phyloP scores from a whole-genome alignment of 192 early-diverging fungal species.

The Linderina pennispora region DNA sequence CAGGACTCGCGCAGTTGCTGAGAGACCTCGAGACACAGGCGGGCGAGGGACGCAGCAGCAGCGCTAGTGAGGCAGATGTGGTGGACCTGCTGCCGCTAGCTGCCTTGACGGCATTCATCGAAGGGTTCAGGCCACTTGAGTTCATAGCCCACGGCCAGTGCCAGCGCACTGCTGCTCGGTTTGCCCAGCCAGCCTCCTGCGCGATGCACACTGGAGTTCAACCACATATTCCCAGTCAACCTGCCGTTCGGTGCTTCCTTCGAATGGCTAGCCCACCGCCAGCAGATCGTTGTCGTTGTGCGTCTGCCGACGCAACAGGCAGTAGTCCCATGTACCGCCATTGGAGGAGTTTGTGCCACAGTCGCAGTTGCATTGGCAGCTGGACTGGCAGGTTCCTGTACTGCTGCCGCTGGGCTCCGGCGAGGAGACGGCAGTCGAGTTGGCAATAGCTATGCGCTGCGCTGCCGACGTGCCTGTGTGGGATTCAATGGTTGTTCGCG shows the following conservation, averaged over 20 bases:
- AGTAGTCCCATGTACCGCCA: slow-evolving; percentile 5
- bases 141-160: slow-evolving; percentile 15
- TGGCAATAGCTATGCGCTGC: slow-evolving; percentile 11
- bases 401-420: slow-evolving; percentile 37
- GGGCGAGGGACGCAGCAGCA: no score
- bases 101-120: slow-evolving; percentile 10
- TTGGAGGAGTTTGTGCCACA: slow-evolving; percentile 1
- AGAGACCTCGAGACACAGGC: no score
- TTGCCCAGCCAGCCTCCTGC: background rate
- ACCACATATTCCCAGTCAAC: slow-evolving; percentile 35
- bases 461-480: slow-evolving; percentile 23
- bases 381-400: slow-evolving; percentile 26
- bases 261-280: slow-evolving; percentile 15
- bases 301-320: slow-evolving; percentile 19
- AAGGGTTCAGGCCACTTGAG: slow-evolving; percentile 8
- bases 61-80: no score
- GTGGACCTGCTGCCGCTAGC: no score
- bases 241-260: slow-evolving; percentile 10
- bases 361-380: slow-evolving; percentile 17
- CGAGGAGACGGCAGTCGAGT: slow-evolving; percentile 12
- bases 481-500: slow-evolving; percentile 18
- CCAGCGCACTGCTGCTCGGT: slow-evolving; percentile 13
- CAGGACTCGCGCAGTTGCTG: no score
- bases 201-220: slow-evolving; percentile 15
- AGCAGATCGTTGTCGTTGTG: slow-evolving; percentile 7